A percentile compares a stretch with the other conserved stretches of the same genome.
Evolutionary conservation across 495 filamentous ascomycete species (phyloP).

Genomic region (Cercophora sp.): DNA sequence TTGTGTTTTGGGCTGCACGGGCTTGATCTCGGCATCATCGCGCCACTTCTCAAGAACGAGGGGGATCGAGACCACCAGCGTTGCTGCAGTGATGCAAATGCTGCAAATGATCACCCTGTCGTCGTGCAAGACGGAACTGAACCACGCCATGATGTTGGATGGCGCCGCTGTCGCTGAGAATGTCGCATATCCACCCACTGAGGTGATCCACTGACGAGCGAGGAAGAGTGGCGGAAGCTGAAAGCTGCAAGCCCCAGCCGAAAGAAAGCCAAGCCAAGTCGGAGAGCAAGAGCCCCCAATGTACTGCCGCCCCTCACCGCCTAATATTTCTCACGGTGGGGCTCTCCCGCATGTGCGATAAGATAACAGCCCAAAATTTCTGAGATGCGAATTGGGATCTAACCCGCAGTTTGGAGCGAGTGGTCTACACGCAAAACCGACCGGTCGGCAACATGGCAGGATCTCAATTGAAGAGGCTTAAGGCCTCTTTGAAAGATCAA

Average conservation of each 20-base stretch:
- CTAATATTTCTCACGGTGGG: slow-evolving; percentile 26
- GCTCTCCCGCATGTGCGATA: slow-evolving; percentile 19
- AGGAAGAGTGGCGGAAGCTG: too few species aligned
- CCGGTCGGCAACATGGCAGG: slow-evolving; percentile 67
- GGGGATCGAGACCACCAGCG: slow-evolving; percentile 35
- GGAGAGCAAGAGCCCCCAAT: too few species aligned
- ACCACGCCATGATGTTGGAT: slow-evolving; percentile 26
- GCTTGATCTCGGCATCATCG: slow-evolving; percentile 45
- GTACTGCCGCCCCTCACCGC: slow-evolving; percentile 23
- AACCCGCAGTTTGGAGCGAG: neutral
- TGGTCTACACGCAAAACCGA: too few species aligned
- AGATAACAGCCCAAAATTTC: slow-evolving; percentile 28
- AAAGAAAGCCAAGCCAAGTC: too few species aligned
- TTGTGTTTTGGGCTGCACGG: slow-evolving; percentile 48
- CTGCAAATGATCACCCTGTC: slow-evolving; percentile 40
- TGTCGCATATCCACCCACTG: slow-evolving; percentile 5
- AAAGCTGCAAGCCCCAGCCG: too few species aligned
- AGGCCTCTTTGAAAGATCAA: slow-evolving; percentile 78
- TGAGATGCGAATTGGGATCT: neutral
- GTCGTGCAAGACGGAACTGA: slow-evolving; percentile 32
- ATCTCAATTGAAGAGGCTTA: slow-evolving; percentile 94
- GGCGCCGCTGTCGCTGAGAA: neutral
- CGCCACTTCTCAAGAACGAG: slow-evolving; percentile 40
- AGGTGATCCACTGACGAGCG: too few species aligned
- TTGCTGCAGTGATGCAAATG: slow-evolving; percentile 36